Evolutionary conservation across 1,139 yeast species (phyloP).

Genomic region (Wickerhamiella infanticola): DNA sequence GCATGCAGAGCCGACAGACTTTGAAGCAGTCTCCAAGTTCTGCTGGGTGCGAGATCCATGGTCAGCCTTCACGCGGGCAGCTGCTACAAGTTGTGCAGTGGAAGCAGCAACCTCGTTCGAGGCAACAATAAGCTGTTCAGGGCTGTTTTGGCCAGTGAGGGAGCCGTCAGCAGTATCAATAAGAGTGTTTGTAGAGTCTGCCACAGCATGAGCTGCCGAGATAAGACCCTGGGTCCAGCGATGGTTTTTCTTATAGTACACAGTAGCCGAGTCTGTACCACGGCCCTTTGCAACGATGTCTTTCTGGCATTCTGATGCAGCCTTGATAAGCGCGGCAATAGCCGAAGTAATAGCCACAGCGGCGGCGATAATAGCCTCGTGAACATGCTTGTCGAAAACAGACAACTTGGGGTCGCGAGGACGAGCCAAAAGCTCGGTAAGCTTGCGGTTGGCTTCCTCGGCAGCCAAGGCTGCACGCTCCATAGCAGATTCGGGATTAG

Average conservation of each 20-base stretch:
- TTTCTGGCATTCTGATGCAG: conserved; percentile 69
- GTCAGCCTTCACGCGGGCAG: conserved; percentile 75
- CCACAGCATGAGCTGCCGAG: conserved; percentile 83
- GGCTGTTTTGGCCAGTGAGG: conserved; percentile 43
- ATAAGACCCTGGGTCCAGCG: conserved; percentile 92
- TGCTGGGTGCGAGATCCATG: conserved; percentile 69
- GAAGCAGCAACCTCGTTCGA: conserved; percentile 88
- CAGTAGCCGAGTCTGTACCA: conserved; percentile 52
- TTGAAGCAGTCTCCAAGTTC: conserved; percentile 51
- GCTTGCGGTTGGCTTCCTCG: conserved; percentile 46
- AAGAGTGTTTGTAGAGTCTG: conserved; percentile 63
- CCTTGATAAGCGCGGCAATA: conserved; percentile 51
- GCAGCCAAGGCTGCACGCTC: conserved; percentile 56
- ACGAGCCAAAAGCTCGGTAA: conserved; percentile 36
- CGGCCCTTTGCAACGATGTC: conserved; percentile 66
- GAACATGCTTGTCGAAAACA: conserved; percentile 52
- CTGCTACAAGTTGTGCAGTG: conserved; percentile 85
- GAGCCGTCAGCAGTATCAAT: conserved; percentile 83
- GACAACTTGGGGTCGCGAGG: conserved; percentile 39
- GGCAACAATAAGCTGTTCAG: conserved; percentile 78
- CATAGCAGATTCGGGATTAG: conserved; percentile 59
- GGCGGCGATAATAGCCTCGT: conserved; percentile 61
- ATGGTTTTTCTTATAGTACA: conserved; percentile 74
- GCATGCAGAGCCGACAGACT: conserved; percentile 60
- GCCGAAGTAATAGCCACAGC: conserved; percentile 76